Conservation (phyloP, 2,329 filamentous ascomycete species). For the Mycosphaerella sp. region DNA sequence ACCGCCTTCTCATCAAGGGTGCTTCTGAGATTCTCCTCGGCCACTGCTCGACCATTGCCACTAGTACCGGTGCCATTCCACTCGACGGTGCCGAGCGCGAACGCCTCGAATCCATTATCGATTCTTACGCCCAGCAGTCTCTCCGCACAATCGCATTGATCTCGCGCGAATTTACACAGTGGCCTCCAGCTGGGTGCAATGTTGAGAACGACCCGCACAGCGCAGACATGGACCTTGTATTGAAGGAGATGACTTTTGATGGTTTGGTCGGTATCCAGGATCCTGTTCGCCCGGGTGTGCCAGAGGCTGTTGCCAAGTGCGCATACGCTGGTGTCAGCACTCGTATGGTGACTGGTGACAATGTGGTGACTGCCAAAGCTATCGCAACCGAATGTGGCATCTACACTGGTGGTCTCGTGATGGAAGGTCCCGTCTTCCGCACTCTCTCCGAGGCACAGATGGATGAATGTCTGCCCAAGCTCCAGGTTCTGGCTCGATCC, state of each 20-base stretch:
- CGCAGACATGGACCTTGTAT: conserved; percentile 63
- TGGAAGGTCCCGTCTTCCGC: conserved; percentile 43
- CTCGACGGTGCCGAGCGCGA: conserved; percentile 47
- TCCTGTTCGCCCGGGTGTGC: conserved; percentile 61
- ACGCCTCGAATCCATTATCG: conserved; percentile 60
- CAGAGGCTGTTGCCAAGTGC: conserved; percentile 60
- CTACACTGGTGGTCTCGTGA: conserved; percentile 40
- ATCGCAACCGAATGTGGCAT: conserved; percentile 71
- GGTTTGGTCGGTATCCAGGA: conserved; percentile 69
- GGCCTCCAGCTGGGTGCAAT: conserved; percentile 56
- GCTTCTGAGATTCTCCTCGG: conserved; percentile 46
- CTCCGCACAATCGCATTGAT: conserved; percentile 78
- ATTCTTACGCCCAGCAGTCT: conserved; percentile 69
- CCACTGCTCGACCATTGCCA: conserved; percentile 49
- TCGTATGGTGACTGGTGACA: conserved; percentile 69
- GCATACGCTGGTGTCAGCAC: conserved; percentile 62
- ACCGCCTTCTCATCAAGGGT: conserved; percentile 50
- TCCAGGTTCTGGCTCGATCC: conserved; percentile 62
- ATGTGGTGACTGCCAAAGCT: conserved; percentile 64
- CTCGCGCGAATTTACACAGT: conserved; percentile 76
- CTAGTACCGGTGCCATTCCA: conserved; percentile 51
- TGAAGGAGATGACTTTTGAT: conserved; percentile 66
- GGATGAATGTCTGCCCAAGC: conserved; percentile 52
- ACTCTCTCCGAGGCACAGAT: conserved; percentile 40
- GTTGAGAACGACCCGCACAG: conserved; percentile 56